These are phyloP conservation scores for Trypanosoma scelopori DNA, from an alignment of 208 protist genomes.

Conservation along the genomic window DNA sequence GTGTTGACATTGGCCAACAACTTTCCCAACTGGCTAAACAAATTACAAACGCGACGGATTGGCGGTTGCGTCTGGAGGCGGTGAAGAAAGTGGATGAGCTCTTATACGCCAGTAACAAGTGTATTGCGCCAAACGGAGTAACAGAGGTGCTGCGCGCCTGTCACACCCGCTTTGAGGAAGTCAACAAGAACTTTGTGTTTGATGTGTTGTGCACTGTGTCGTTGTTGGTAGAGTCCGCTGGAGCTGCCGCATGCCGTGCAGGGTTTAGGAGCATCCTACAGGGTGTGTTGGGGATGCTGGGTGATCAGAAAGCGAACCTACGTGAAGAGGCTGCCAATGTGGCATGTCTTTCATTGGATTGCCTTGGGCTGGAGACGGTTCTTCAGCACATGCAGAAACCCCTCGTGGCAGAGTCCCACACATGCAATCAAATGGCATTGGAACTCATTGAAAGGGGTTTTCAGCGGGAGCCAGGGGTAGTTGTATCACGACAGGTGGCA, in stretches of 20 bases:
- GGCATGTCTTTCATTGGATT: conserved; percentile 49
- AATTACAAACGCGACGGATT: conserved; percentile 64
- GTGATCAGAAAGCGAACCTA: conserved; percentile 76
- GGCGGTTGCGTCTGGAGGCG: conserved; percentile 68
- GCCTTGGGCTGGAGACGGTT: conserved; percentile 61
- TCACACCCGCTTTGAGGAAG: conserved; percentile 69
- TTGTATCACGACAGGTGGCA: conserved; percentile 42
- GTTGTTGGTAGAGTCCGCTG: conserved; percentile 55
- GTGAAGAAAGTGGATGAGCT: conserved; percentile 67
- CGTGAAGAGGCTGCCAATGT: conserved; percentile 76
- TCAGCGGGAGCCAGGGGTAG: conserved; percentile 39
- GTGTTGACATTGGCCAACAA: conserved; percentile 20
- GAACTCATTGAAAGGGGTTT: conserved; percentile 77
- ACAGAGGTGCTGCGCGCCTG: conserved; percentile 58
- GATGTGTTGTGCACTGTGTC: conserved; percentile 77
- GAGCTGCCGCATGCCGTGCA: conserved; percentile 38
- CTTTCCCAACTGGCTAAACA: conserved; percentile 31
- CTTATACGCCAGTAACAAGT: conserved; percentile 35
- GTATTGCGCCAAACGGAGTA: conserved; percentile 39
- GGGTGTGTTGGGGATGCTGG: conserved; percentile 66
- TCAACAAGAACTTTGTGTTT: conserved; percentile 88
- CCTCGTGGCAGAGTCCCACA: conserved; percentile 71
- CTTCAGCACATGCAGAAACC: conserved; percentile 72
- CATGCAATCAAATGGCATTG: conserved; percentile 69
- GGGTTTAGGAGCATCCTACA: conserved; percentile 58